Evolutionary conservation across 495 filamentous ascomycete genomes (phyloP), one percentile per base, ranked within the genome.

Genomic region (Neurospora sp.): DNA sequence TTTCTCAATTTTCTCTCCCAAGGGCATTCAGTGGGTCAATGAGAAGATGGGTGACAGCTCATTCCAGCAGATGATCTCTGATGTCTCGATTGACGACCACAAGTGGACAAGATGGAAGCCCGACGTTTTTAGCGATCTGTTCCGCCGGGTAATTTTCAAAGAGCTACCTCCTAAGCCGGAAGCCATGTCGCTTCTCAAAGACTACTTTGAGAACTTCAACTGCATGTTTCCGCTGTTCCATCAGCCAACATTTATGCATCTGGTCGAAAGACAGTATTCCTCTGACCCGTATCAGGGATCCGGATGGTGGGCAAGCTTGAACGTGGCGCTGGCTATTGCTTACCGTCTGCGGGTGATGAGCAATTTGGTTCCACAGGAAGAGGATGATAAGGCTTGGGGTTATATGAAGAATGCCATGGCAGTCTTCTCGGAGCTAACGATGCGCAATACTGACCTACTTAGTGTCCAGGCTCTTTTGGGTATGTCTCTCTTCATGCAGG

Each of bases 131-230:
- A 89, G 90, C 44, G 94, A 98, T 73, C 87, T 98, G n/a, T 98
- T 99, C 83, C 88, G 88, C 40, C 89, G 93, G 48, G 91, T 90
- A n/a, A 88, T 96, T 11, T 97, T 92, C 85, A 89, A 89, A 74
- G 92, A 88, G 59, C 82, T 98, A 41, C 96, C 96, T 11, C 85
- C 92, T 1, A 94, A 94, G 80, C 86, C 89, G 22, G 93, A 96
- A 83, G 92, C 91, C 31, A 78, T 93, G 69, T 95, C 92, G 11
- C 86, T 97, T 65, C 89, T 96, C 72, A 94, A 91, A 80, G 96
- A 99, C 78, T 99, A 90, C 79, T 99, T 99, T 76, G 92, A 94
- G 78, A 97, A 97, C 81, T 98, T 99, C 85, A 99, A 99, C 83
- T 94, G 93, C 89, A 93, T 98, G 88, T 97, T 98, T 79, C 96